Percentiles rank a stretch among this genome's conserved stretches.
Conservation (phyloP, 768 basidiomycete genomes). For the Mycena leptocephala region DNA sequence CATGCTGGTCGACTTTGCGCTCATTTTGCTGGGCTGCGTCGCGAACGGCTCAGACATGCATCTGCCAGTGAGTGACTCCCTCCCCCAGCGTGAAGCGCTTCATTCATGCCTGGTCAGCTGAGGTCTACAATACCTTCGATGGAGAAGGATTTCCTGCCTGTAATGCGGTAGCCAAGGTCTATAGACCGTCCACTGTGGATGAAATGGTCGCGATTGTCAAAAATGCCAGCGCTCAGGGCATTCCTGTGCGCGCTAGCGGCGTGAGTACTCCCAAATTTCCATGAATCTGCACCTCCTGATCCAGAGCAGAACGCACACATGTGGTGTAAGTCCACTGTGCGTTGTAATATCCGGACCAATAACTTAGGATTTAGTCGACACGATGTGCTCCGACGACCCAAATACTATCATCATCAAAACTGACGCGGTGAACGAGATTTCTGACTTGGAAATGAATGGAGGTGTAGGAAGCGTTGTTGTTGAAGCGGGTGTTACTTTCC, state of each 20-base stretch:
- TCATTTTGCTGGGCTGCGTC: not conserved
- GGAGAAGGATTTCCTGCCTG: slow-evolving; percentile 55
- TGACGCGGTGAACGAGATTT: slow-evolving; percentile 51
- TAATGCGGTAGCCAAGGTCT: slow-evolving; percentile 48
- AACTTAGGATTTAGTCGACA: slow-evolving; percentile 43
- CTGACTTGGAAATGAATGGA: slow-evolving; percentile 46
- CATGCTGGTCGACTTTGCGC: not conserved
- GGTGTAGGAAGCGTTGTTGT: slow-evolving; percentile 50
- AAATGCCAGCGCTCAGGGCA: slow-evolving; percentile 47
- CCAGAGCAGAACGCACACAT: slow-evolving; percentile 53
- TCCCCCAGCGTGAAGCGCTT: not conserved
- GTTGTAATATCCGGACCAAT: not conserved
- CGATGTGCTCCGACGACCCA: slow-evolving; percentile 57
- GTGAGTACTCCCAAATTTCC: slow-evolving; percentile 37
- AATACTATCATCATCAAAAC: slow-evolving; percentile 54
- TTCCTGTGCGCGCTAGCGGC: slow-evolving; percentile 53
- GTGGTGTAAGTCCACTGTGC: slow-evolving; percentile 49
- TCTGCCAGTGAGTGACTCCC: not conserved
- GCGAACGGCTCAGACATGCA: not conserved
- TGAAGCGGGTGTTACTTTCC: slow-evolving; percentile 56
- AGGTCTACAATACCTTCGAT: slow-evolving; percentile 54
- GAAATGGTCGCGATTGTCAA: slow-evolving; percentile 52
- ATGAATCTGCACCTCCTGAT: not conserved
- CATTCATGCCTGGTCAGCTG: slow-evolving; percentile 25
- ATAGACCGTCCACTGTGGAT: slow-evolving; percentile 49